Percentiles rank a stretch among this genome's conserved stretches.
phyloP scores from a whole-genome alignment of 371 early-diverging fungal genomes.

The Mucor saturninus region DNA sequence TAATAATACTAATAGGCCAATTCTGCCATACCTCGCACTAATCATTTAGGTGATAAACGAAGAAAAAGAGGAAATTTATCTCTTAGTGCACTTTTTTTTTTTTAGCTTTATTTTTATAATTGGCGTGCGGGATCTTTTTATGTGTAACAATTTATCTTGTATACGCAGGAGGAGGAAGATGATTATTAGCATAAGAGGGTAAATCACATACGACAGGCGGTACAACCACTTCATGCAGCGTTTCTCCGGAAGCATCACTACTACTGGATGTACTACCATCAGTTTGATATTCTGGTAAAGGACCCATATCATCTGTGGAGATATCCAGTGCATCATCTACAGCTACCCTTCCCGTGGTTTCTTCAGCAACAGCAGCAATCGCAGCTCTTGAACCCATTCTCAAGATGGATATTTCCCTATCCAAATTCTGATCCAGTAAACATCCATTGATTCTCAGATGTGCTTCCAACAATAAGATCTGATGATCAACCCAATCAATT shows the following conservation, averaged over 20 bases:
- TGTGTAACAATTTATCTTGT: conserved; percentile 5
- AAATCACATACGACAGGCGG: not conserved
- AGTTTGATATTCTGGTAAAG: conserved; percentile 40
- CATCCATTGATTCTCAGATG: conserved; percentile 42
- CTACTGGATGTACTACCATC: conserved; percentile 5
- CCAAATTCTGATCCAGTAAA: conserved; percentile 33
- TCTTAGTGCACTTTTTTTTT: not conserved
- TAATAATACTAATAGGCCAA: conserved; percentile 22
- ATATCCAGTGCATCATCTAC: conserved; percentile 54
- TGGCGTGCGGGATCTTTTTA: not conserved
- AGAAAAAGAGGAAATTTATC: not conserved
- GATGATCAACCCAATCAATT: conserved; percentile 54
- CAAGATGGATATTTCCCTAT: conserved; percentile 40
- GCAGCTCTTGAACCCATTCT: conserved; percentile 55
- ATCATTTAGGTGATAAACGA: conserved; percentile 20
- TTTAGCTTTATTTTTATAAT: not conserved
- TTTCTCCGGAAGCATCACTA: conserved; percentile 4
- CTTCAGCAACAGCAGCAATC: conserved; percentile 42
- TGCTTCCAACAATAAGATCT: conserved; percentile 39
- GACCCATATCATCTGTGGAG: conserved; percentile 24
- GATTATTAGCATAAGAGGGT: conserved; percentile 1
- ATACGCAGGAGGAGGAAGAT: conserved; percentile 33
- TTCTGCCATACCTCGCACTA: conserved; percentile 26
- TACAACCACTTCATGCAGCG: not conserved
- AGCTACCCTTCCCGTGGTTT: conserved; percentile 43